These are phyloP conservation scores for Thalassiosira exigua DNA, from an alignment of 352 stramenopile genomes.

Conservation along the genomic window DNA sequence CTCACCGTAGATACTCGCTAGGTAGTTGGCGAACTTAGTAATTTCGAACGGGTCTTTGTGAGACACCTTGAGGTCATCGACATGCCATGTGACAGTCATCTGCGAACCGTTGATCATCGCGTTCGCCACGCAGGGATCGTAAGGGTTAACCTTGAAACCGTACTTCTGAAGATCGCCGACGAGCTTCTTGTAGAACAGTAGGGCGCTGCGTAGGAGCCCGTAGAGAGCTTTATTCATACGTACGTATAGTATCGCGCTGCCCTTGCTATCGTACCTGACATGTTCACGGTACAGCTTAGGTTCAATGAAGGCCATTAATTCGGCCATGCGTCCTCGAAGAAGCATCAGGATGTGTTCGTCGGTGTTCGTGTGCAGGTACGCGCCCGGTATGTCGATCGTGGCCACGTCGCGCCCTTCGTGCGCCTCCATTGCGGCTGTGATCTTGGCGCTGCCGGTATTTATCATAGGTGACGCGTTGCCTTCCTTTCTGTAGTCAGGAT, in stretches of 20 bases:
- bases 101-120: constrained; percentile 4
- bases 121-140: constrained; percentile 60
- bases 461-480: constrained; percentile 45
- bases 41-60: constrained; percentile 39
- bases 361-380: constrained; percentile 55
- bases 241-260: constrained; percentile 6
- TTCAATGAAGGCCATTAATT: constrained; percentile 26
- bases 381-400: constrained; percentile 48
- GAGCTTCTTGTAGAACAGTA: constrained; percentile 17
- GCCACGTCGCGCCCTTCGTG: constrained; percentile 44
- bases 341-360: constrained; percentile 16
- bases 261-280: not conserved
- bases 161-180: not conserved
- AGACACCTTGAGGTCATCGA: constrained; percentile 68
- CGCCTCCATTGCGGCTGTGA: constrained; percentile 49
- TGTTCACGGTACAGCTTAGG: constrained; percentile 26
- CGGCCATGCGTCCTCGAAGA: constrained; percentile 9
- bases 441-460: constrained; percentile 30
- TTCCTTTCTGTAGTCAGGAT: constrained; percentile 27
- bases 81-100: constrained; percentile 64
- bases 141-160: constrained; percentile 18
- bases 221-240: constrained; percentile 4
- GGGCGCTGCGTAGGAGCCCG: not conserved
- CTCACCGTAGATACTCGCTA: constrained; percentile 45
- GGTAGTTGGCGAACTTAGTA: constrained; percentile 23